phyloP scores from a whole-genome alignment of 306 rosid species.

The Abrus pulchellus region DNA sequence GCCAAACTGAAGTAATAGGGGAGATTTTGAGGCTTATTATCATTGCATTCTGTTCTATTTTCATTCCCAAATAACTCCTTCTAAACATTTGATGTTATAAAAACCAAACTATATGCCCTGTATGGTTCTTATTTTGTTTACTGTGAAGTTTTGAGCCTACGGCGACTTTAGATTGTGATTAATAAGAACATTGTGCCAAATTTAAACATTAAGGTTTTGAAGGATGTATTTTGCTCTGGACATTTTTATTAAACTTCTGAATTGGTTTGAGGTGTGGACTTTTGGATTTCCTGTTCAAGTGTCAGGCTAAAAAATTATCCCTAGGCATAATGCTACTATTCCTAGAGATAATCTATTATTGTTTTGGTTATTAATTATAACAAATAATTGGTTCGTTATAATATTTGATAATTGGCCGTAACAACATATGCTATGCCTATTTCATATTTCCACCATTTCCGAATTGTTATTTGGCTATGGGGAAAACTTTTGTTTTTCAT shows the following conservation, averaged over 20 bases:
- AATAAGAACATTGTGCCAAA: slow-evolving; percentile 57
- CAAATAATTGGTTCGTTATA: background rate
- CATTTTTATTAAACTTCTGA: slow-evolving; percentile 23
- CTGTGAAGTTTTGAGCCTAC: slow-evolving; percentile 51
- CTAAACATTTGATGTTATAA: slow-evolving; percentile 49
- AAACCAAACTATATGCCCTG: slow-evolving; percentile 41
- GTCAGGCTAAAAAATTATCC: background rate
- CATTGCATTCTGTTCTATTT: slow-evolving; percentile 42
- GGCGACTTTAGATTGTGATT: slow-evolving; percentile 48
- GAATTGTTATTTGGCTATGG: too few species aligned
- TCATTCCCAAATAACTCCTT: slow-evolving; percentile 41
- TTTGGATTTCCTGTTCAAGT: background rate
- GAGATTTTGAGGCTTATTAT: slow-evolving; percentile 40
- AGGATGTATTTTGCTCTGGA: slow-evolving; percentile 26
- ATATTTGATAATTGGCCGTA: too few species aligned
- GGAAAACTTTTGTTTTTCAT: too few species aligned
- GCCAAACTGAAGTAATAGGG: slow-evolving; percentile 69
- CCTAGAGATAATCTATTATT: background rate
- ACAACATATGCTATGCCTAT: too few species aligned
- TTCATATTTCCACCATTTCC: too few species aligned
- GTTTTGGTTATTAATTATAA: too few species aligned
- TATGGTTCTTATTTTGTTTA: slow-evolving; percentile 42
- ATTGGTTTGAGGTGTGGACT: slow-evolving; percentile 14
- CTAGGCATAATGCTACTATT: background rate
- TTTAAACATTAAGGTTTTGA: slow-evolving; percentile 17